phyloP scores from a whole-genome alignment of 75 land plant genomes.

The Cupressus sempervirens region DNA sequence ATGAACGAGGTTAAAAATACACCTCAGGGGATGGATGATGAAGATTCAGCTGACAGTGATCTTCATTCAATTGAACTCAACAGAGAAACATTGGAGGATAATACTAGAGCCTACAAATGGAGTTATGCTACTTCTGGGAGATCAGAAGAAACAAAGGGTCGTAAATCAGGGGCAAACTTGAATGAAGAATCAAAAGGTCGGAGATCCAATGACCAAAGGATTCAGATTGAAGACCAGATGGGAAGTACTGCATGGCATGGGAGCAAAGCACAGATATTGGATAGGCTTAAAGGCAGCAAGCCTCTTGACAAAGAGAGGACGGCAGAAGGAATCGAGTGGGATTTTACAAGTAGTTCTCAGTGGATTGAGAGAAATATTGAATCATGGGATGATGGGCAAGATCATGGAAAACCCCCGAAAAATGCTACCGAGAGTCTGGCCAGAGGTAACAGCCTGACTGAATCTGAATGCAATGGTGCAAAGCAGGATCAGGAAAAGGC shows the following conservation, averaged over 20 bases:
- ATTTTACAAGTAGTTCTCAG: slow-evolving; percentile 3
- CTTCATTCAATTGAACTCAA: slow-evolving; percentile 68
- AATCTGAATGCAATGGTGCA: slow-evolving; percentile 5
- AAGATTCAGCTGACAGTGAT: slow-evolving; percentile 50
- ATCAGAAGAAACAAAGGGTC: slow-evolving; percentile 14
- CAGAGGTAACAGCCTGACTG: slow-evolving; percentile 1
- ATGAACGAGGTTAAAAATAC: slow-evolving; percentile 17
- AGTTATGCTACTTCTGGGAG: slow-evolving; percentile 21
- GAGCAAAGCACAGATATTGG: slow-evolving; percentile 6
- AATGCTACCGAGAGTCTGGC: slow-evolving; percentile 1
- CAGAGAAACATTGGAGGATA: slow-evolving; percentile 27
- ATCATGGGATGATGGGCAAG: slow-evolving; percentile 12
- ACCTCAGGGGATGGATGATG: slow-evolving; percentile 34
- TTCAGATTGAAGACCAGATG: slow-evolving; percentile 22
- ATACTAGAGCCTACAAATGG: slow-evolving; percentile 41
- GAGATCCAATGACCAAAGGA: slow-evolving; percentile 22
- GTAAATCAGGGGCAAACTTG: slow-evolving; percentile 6
- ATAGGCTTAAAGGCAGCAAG: slow-evolving; percentile 3
- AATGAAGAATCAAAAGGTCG: slow-evolving; percentile 22
- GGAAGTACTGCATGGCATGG: slow-evolving; percentile 9
- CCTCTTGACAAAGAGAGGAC: slow-evolving; percentile 7
- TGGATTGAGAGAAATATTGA: slow-evolving; percentile 9
- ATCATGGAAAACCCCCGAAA: slow-evolving; percentile 27
- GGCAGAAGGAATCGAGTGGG: slow-evolving; percentile 34
- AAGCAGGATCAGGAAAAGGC: slow-evolving; percentile 17